Evolutionary conservation across 805 yeast genomes (phyloP).

Genomic region (Candida nemodendra): DNA sequence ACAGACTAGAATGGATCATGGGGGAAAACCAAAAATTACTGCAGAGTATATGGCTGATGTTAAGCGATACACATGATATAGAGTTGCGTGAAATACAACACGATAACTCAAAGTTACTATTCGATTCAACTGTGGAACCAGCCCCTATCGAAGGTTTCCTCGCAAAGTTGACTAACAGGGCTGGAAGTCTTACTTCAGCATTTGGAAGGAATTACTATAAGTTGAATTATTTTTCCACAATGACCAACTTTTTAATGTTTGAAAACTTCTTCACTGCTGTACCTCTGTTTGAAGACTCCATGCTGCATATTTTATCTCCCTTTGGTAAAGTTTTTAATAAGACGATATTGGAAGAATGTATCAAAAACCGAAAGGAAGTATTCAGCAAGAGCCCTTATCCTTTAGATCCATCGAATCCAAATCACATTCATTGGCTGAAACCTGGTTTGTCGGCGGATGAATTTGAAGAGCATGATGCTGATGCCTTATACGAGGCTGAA

Average conservation of each 20-base stretch:
- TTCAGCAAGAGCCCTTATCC: constrained; percentile 56
- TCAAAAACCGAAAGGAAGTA: constrained; percentile 33
- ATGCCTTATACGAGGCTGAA: constrained; percentile 64
- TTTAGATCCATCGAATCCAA: constrained; percentile 43
- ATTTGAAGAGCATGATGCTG: constrained; percentile 48
- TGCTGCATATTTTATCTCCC: constrained; percentile 31
- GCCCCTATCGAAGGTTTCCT: constrained; percentile 80
- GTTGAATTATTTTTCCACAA: constrained; percentile 62
- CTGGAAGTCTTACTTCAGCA: constrained; percentile 36
- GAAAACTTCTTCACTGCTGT: constrained; percentile 51
- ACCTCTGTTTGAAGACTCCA: constrained; percentile 50
- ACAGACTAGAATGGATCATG: constrained; percentile 69
- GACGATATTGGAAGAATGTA: constrained; percentile 20
- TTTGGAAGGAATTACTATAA: constrained; percentile 44
- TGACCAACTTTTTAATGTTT: constrained; percentile 59
- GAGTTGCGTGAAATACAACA: constrained; percentile 55
- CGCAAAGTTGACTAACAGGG: constrained; percentile 49
- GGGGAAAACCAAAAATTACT: constrained; percentile 44
- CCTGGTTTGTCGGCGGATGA: constrained; percentile 36
- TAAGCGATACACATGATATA: constrained; percentile 47
- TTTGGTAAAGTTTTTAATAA: constrained; percentile 33
- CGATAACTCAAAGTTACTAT: constrained; percentile 34
- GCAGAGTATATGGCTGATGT: constrained; percentile 43
- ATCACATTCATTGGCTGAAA: constrained; percentile 64
- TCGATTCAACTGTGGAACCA: constrained; percentile 51